Base-by-base conservation (phyloP, 345 rosid genomes). In the Eucalyptus albens region DNA sequence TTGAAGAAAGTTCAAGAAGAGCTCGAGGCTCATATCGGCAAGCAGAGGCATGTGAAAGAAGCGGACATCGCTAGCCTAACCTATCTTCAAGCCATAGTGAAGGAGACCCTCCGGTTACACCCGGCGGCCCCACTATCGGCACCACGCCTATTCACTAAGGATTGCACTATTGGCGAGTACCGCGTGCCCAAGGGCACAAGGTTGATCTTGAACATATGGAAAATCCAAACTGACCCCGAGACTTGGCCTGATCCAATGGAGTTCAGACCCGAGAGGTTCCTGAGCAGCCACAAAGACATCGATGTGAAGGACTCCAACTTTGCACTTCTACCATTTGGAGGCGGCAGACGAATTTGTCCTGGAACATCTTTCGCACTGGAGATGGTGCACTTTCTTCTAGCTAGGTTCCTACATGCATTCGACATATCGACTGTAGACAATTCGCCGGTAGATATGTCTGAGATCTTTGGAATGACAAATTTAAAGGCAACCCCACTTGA, bases 271-370 rank as follows among this genome's bases (percentile, higher is more conserved):
- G 94, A 94, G 59, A 90, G 94, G 42, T 94, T 94, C 82, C 29
- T 92, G 5, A 89, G 87, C 5, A 92, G 81, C 22, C 42, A 91
- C 59, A 86, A 49, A 44, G 91, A 91, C 13, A 59, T 92, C 44
- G 92, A 92, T 88, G 91, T 92, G 4, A 91, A 55, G 59, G 95
- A 94, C 9, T 90, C 89, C 62, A 65, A 92, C 89, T 93, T 91
- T 44, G 92, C 87, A 55, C 72, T 91, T 16, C 67, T 93, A 22
- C 94, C 96, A 33, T 94, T 94, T 88, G 94, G 96, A 49, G 55
- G 89, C 7, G 94, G 96, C 9, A 91, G 96, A 50, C 89, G 95
- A 55, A 45, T 62, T 3, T 94, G 95, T 62, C 94, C 94, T 4
- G 94, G 93, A 11, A 72, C 88, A 16, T 19, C 69, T 47, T 55